Base-by-base conservation (phyloP, 495 filamentous ascomycete genomes). In the Aspergillus olivimuriae region DNA sequence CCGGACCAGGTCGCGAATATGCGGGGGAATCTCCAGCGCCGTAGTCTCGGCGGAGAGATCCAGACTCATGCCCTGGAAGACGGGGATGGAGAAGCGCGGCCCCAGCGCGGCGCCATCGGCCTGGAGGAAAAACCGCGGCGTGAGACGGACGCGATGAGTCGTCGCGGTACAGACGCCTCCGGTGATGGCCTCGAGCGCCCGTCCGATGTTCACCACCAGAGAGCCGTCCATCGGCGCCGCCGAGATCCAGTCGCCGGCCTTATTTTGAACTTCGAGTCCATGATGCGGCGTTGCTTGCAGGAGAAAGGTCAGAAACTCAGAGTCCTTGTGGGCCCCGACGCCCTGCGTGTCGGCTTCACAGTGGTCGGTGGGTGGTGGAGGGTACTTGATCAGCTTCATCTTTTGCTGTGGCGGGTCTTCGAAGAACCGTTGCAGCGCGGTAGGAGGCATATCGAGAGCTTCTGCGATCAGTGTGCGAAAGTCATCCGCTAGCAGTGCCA, bases 311-410 rank as follows among this genome's bases (percentile, higher is more conserved):
- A 83, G 82, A 31, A 95, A 77, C 76, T 91, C 91, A 38, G 78
- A 84, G 62, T 98, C 92, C 61, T 98, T 98, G 63, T 98, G 92
- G 7, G 92, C 84, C 1, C 92, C 89, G 2, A 94, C 88, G 16
- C 89, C 89, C 57, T 81, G 57, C 16, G 61, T 15, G 40, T 40
- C 33, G 60, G 5, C 35, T 38, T 52, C 1, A 24, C 68, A 47
- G 10, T 63, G 65, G 4, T 81, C 57, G 41, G 65, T 62, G 7
- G 74, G 63, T n/a, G 66, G 50, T 7, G 87, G 84, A 0, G 87
- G 86, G 50, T 94, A 94, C 63, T 89, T 91, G 51, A 94, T 80
- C 41, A 95, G 80, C 61, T 94, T 94, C 34, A 94, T 65, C 62
- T 92, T 94, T 68, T 94, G 86, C 62, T 91, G 82, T 63, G 89